phyloP scores from a whole-genome alignment of 1,139 yeast genomes.

The Candida neerlandica region DNA sequence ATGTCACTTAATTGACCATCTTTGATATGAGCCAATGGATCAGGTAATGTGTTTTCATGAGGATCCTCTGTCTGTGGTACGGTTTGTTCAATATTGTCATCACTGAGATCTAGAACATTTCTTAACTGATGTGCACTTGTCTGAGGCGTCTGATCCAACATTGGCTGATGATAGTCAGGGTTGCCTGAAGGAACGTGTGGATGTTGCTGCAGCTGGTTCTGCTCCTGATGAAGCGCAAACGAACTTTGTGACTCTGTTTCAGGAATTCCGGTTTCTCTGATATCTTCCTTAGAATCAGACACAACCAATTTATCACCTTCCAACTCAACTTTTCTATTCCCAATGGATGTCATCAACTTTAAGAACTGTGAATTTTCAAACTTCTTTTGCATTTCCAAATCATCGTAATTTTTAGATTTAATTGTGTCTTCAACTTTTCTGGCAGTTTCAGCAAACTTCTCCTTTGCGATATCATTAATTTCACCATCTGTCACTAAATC shows the following conservation, averaged over 20 bases:
- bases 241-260: slow-evolving; percentile 10
- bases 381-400: slow-evolving; percentile 32
- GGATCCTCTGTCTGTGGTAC: slow-evolving; percentile 9
- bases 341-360: slow-evolving; percentile 44
- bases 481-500: slow-evolving; percentile 9
- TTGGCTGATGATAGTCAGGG: slow-evolving; percentile 14
- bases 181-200: not conserved
- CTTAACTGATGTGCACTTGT: not conserved
- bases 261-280: slow-evolving; percentile 9
- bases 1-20: slow-evolving; percentile 39
- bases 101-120: not conserved
- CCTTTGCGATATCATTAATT: slow-evolving; percentile 28
- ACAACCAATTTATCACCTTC: slow-evolving; percentile 45
- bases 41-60: slow-evolving; percentile 37
- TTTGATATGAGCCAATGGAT: slow-evolving; percentile 48
- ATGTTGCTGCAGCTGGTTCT: not conserved
- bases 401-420: slow-evolving; percentile 21
- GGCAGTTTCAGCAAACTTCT: slow-evolving; percentile 47
- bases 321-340: slow-evolving; percentile 40
- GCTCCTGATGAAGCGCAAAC: slow-evolving; percentile 1
- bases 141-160: slow-evolving; percentile 10
- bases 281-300: slow-evolving; percentile 23
- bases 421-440: slow-evolving; percentile 39
- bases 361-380: slow-evolving; percentile 43
- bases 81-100: not conserved